Percentiles rank a stretch among this genome's conserved stretches.
phyloP scores from a whole-genome alignment of 352 stramenopile genomes.

The Pythium grandisporangium region DNA sequence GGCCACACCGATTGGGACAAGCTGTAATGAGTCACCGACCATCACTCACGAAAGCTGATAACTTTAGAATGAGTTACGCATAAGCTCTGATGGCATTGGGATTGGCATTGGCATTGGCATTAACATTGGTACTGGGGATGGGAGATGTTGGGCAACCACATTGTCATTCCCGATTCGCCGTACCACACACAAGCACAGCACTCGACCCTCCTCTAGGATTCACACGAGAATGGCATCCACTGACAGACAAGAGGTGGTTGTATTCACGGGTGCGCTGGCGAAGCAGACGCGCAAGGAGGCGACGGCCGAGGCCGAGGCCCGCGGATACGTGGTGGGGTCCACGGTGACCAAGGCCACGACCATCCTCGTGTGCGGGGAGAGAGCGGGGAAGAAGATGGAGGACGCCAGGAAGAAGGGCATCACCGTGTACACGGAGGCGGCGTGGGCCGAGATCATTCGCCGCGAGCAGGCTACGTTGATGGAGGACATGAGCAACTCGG shows the following conservation, averaged over 20 bases:
- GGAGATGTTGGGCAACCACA: no score
- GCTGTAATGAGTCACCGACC: no score
- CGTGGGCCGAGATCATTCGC: constrained; percentile 30
- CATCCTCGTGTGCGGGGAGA: constrained; percentile 42
- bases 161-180: no score
- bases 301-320: constrained; percentile 16
- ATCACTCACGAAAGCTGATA: no score
- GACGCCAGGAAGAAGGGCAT: constrained; percentile 29
- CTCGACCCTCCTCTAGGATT: no score
- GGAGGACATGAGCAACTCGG: background rate
- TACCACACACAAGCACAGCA: no score
- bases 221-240: constrained; percentile 2
- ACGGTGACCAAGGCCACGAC: constrained; percentile 24
- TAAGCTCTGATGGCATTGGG: no score
- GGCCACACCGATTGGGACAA: no score
- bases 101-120: no score
- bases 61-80: no score
- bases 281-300: constrained; percentile 32
- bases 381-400: constrained; percentile 44
- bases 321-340: constrained; percentile 25
- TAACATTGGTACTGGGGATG: no score
- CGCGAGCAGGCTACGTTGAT: background rate
- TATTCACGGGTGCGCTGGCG: constrained; percentile 44
- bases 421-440: constrained; percentile 20
- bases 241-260: constrained; percentile 26